phyloP scores from a whole-genome alignment of 306 rosid genomes.

The Chamaecrista fasciculata region DNA sequence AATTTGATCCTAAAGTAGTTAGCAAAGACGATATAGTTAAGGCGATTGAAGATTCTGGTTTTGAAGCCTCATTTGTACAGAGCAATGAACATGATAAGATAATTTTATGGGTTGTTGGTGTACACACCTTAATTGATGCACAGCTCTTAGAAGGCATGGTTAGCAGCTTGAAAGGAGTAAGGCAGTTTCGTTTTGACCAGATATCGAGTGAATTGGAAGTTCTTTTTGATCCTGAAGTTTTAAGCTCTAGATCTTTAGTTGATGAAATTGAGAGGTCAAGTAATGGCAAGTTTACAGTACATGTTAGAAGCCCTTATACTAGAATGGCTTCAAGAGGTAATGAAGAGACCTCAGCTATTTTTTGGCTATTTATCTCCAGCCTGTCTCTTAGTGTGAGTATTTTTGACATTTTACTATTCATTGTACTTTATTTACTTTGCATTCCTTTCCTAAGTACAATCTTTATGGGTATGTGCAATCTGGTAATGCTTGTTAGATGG shows the following conservation, averaged over 20 bases:
- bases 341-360: slow-evolving; percentile 57
- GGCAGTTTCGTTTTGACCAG: slow-evolving; percentile 55
- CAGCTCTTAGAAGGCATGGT: slow-evolving; percentile 59
- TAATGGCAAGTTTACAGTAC: slow-evolving; percentile 56
- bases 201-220: slow-evolving; percentile 53
- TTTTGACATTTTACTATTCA: not conserved
- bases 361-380: slow-evolving; percentile 69
- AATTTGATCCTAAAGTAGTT: slow-evolving; percentile 57
- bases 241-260: slow-evolving; percentile 71
- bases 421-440: not conserved
- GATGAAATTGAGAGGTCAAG: slow-evolving; percentile 65
- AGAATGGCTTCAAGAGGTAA: slow-evolving; percentile 79
- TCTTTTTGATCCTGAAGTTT: slow-evolving; percentile 68
- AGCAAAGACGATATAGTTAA: slow-evolving; percentile 69
- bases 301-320: slow-evolving; percentile 63
- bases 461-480: not conserved
- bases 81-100: slow-evolving; percentile 74
- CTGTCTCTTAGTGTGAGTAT: slow-evolving; percentile 77
- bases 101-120: slow-evolving; percentile 52
- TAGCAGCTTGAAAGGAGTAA: slow-evolving; percentile 57
- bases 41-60: slow-evolving; percentile 89
- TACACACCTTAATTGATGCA: slow-evolving; percentile 49
- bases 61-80: slow-evolving; percentile 71
- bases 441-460: not conserved
- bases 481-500: slow-evolving; percentile 1